Conservation (phyloP, 2,329 filamentous ascomycete genomes). For the Nothophaeocryptopus gaeumannii region DNA sequence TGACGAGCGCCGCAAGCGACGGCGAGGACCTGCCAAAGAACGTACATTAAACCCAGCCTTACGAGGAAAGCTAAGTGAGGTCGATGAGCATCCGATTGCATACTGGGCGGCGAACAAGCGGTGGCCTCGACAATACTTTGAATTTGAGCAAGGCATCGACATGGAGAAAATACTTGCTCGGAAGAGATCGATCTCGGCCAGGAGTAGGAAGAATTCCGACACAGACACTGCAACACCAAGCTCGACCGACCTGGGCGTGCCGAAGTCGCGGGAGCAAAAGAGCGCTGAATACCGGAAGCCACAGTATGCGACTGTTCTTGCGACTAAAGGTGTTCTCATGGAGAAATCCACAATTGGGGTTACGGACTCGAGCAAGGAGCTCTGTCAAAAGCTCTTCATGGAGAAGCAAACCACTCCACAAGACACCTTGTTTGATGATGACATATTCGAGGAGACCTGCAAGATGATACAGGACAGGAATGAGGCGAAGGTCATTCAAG, state of each 20-base stretch:
- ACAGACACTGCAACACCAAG: neutral
- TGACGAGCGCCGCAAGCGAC: neutral
- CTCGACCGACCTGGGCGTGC: neutral
- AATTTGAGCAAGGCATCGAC: neutral
- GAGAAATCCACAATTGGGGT: neutral
- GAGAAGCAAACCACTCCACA: neutral
- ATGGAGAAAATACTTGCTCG: constrained; percentile 2
- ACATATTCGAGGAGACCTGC: neutral
- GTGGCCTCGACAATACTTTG: constrained; percentile 3
- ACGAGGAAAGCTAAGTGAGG: neutral
- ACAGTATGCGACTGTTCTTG: neutral
- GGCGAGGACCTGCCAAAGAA: too few relatives aligned
- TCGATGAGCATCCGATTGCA: constrained; percentile 5
- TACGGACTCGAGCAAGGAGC: neutral
- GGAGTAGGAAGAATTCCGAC: constrained; percentile 4
- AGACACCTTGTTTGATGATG: neutral
- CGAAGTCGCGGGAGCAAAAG: neutral
- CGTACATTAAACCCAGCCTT: neutral
- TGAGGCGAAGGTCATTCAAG: constrained; percentile 40
- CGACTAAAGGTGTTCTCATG: neutral
- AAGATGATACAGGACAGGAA: neutral
- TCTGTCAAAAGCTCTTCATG: neutral
- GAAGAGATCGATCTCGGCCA: constrained; percentile 1
- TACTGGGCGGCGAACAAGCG: constrained; percentile 5
- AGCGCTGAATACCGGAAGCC: neutral